Evolutionary conservation across 2,329 filamentous ascomycete species (phyloP).

Genomic region (Fusarium siculi): DNA sequence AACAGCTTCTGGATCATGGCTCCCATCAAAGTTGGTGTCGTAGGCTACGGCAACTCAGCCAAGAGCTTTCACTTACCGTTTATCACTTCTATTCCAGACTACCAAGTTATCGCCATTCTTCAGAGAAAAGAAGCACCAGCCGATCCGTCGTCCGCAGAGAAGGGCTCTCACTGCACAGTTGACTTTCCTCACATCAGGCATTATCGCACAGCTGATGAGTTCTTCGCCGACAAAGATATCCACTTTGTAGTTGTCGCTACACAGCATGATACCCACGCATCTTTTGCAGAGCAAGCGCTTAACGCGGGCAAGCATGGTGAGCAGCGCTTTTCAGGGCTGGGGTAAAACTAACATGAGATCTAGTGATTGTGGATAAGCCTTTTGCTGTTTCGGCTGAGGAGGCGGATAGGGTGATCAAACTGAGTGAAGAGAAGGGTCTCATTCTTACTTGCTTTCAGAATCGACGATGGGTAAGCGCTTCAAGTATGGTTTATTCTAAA

Average conservation of each 20-base stretch:
- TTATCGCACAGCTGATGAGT: constrained; percentile 67
- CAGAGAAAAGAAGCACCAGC: constrained; percentile 56
- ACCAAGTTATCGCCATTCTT: constrained; percentile 59
- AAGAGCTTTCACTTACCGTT: constrained; percentile 63
- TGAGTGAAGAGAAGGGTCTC: constrained; percentile 27
- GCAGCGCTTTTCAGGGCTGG: accelerated
- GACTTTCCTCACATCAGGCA: constrained; percentile 62
- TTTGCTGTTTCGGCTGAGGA: constrained; percentile 33
- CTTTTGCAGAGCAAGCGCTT: constrained; percentile 32
- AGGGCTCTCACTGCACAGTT: constrained; percentile 58
- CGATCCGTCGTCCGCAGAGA: constrained; percentile 36
- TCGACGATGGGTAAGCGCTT: constrained; percentile 29
- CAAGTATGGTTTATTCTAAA: accelerated
- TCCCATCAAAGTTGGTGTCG: constrained; percentile 58
- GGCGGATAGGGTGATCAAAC: constrained; percentile 30
- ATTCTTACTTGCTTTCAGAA: constrained; percentile 41
- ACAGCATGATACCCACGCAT: constrained; percentile 31
- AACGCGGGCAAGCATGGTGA: constrained; percentile 35
- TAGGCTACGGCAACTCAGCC: constrained; percentile 61
- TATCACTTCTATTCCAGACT: constrained; percentile 58
- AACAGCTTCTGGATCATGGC: constrained; percentile 37
- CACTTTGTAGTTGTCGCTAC: constrained; percentile 67
- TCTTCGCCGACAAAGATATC: constrained; percentile 67
- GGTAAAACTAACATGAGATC: not conserved
- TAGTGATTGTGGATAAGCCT: constrained; percentile 38